Conservation (phyloP, 352 stramenopile genomes). For the Pythium periplocum region DNA sequence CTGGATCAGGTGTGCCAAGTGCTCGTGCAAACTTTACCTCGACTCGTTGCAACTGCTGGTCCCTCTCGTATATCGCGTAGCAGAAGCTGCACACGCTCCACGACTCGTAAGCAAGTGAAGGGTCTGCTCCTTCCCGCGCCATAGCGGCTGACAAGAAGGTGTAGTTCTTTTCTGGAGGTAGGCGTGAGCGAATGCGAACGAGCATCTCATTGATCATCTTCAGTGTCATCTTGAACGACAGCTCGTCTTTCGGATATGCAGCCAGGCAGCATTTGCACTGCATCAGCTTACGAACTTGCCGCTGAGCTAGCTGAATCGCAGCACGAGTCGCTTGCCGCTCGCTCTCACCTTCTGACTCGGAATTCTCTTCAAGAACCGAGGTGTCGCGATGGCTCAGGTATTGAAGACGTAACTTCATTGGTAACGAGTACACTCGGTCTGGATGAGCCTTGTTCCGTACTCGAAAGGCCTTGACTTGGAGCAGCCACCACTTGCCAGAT, state of each 20-base stretch:
- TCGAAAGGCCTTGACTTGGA: slow-evolving; percentile 78
- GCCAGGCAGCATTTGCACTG: slow-evolving; percentile 81
- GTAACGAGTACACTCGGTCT: slow-evolving; percentile 34
- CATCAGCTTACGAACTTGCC: slow-evolving; percentile 61
- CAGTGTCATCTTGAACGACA: slow-evolving; percentile 85
- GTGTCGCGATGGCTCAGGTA: slow-evolving; percentile 69
- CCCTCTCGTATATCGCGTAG: slow-evolving; percentile 81
- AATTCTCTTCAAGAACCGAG: slow-evolving; percentile 54
- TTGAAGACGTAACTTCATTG: slow-evolving; percentile 28
- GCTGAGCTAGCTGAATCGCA: slow-evolving; percentile 31
- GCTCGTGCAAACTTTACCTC: slow-evolving; percentile 54
- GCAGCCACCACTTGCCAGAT: slow-evolving; percentile 64
- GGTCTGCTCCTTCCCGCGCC: slow-evolving; percentile 34
- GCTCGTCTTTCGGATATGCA: slow-evolving; percentile 62
- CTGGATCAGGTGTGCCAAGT: slow-evolving; percentile 37
- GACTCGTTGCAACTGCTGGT: slow-evolving; percentile 69
- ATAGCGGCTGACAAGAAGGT: slow-evolving; percentile 43
- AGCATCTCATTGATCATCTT: slow-evolving; percentile 88
- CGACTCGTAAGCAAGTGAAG: slow-evolving; percentile 71
- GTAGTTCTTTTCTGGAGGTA: slow-evolving; percentile 42
- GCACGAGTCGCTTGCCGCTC: slow-evolving; percentile 7
- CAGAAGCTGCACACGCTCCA: slow-evolving; percentile 83
- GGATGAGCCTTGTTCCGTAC: slow-evolving; percentile 23
- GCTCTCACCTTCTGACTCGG: slow-evolving; percentile 41
- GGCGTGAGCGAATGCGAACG: slow-evolving; percentile 47